These are phyloP conservation scores for Mytilinidion resinicola DNA, from an alignment of 495 filamentous ascomycete species.

Conservation along the genomic window DNA sequence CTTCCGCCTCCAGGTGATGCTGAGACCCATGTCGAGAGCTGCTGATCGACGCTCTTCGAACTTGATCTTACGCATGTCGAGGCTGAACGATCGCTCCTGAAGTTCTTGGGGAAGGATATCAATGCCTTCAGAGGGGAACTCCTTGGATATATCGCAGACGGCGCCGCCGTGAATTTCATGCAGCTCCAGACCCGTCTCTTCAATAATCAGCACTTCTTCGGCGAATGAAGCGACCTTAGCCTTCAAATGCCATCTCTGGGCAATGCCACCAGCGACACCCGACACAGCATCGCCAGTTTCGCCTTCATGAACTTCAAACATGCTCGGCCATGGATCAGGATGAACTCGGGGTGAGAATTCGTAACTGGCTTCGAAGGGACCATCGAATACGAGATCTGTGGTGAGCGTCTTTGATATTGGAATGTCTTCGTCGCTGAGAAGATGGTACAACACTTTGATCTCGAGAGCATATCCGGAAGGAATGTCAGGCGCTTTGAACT, in stretches of 20 bases:
- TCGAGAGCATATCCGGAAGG: conserved; percentile 63
- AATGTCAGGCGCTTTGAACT: conserved; percentile 41
- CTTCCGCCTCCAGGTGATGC: conserved; percentile 66
- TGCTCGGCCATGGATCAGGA: conserved; percentile 73
- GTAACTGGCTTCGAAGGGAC: conserved; percentile 84
- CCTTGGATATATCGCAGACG: conserved; percentile 41
- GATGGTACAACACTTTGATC: conserved; percentile 66
- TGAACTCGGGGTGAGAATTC: conserved; percentile 74
- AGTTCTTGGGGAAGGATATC: conserved; percentile 56
- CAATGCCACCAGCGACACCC: conserved; percentile 48
- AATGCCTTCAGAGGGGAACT: conserved; percentile 32
- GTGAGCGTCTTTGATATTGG: conserved; percentile 66
- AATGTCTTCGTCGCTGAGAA: conserved; percentile 75
- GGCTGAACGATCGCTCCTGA: conserved; percentile 60
- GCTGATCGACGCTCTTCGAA: conserved; percentile 74
- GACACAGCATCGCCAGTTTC: conserved; percentile 15
- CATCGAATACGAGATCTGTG: conserved; percentile 62
- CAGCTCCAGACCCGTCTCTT: conserved; percentile 54
- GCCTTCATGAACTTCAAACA: conserved; percentile 55
- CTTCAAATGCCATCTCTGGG: conserved; percentile 71
- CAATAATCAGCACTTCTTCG: conserved; percentile 59
- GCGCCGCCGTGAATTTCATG: conserved; percentile 51
- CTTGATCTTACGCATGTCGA: conserved; percentile 63
- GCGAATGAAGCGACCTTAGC: conserved; percentile 71
- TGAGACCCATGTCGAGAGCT: conserved; percentile 65